phyloP scores from a whole-genome alignment of 2,329 filamentous ascomycete genomes.

The Fusarium sp. region DNA sequence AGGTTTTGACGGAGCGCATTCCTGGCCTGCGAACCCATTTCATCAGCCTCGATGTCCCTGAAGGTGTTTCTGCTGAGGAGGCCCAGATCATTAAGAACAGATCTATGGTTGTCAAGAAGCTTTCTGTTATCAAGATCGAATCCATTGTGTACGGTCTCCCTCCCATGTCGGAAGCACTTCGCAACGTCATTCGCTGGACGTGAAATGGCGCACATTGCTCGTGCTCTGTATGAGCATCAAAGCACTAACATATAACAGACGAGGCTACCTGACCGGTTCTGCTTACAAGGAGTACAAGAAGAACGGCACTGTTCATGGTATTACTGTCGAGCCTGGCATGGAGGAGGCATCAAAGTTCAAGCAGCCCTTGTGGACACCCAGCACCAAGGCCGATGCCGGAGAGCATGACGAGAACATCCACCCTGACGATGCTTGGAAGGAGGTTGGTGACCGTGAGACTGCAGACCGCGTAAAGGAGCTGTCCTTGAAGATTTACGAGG shows the following conservation, averaged over 20 bases:
- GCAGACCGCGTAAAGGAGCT: constrained; percentile 44
- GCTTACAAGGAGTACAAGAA: constrained; percentile 79
- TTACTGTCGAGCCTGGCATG: constrained; percentile 71
- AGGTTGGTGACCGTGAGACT: constrained; percentile 48
- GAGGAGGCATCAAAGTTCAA: constrained; percentile 72
- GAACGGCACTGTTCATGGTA: constrained; percentile 82
- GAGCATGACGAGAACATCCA: constrained; percentile 88
- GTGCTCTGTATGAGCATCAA: not conserved
- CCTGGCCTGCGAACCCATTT: constrained; percentile 65
- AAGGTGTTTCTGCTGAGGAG: constrained; percentile 57
- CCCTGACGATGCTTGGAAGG: constrained; percentile 67
- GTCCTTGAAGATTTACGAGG: constrained; percentile 44
- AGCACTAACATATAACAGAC: constrained; percentile 26
- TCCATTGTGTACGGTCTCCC: constrained; percentile 34
- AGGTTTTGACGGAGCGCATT: constrained; percentile 57
- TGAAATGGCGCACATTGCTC: not conserved
- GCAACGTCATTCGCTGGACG: not conserved
- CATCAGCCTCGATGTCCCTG: constrained; percentile 57
- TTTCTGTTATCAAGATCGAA: constrained; percentile 77
- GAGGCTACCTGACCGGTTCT: constrained; percentile 88
- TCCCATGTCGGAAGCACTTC: not conserved
- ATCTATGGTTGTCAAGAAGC: constrained; percentile 80
- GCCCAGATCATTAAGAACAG: constrained; percentile 66
- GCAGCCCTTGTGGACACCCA: constrained; percentile 77
- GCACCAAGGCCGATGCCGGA: constrained; percentile 84